Evolutionary conservation across 2,329 filamentous ascomycete genomes (phyloP).

Genomic region (Penicillium sp.): DNA sequence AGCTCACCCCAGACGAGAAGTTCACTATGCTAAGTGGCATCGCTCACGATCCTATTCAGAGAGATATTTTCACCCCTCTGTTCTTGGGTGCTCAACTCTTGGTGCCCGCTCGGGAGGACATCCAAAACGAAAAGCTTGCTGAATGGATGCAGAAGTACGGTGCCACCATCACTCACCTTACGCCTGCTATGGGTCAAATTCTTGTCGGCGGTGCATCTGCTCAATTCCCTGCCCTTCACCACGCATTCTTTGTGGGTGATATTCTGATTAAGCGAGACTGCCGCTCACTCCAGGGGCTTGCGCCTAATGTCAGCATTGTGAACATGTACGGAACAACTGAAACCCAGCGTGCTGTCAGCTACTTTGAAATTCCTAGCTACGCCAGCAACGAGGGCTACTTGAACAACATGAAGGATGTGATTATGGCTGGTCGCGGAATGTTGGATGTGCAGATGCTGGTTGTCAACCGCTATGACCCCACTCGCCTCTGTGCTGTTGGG

Average conservation of each 20-base stretch:
- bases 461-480: slow-evolving; percentile 66
- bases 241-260: slow-evolving; percentile 90
- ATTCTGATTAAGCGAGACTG: slow-evolving; percentile 83
- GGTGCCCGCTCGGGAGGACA: slow-evolving; percentile 76
- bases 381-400: slow-evolving; percentile 63
- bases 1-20: slow-evolving; percentile 65
- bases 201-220: slow-evolving; percentile 79
- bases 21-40: slow-evolving; percentile 87
- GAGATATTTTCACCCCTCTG: slow-evolving; percentile 85
- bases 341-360: slow-evolving; percentile 76
- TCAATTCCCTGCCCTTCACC: slow-evolving; percentile 71
- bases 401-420: slow-evolving; percentile 67
- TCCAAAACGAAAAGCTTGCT: slow-evolving; percentile 77
- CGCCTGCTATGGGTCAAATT: slow-evolving; percentile 95
- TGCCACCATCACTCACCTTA: slow-evolving; percentile 81
- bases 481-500: slow-evolving; percentile 71
- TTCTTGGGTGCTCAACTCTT: slow-evolving; percentile 80
- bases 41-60: slow-evolving; percentile 58
- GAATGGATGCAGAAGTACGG: slow-evolving; percentile 81
- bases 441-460: slow-evolving; percentile 83
- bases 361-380: slow-evolving; percentile 71
- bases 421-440: slow-evolving; percentile 85
- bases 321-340: slow-evolving; percentile 92
- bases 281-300: slow-evolving; percentile 69
- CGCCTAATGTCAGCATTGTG: slow-evolving; percentile 70